Conservation (phyloP, 2,329 filamentous ascomycete species). For the Hypoxylon sp. region DNA sequence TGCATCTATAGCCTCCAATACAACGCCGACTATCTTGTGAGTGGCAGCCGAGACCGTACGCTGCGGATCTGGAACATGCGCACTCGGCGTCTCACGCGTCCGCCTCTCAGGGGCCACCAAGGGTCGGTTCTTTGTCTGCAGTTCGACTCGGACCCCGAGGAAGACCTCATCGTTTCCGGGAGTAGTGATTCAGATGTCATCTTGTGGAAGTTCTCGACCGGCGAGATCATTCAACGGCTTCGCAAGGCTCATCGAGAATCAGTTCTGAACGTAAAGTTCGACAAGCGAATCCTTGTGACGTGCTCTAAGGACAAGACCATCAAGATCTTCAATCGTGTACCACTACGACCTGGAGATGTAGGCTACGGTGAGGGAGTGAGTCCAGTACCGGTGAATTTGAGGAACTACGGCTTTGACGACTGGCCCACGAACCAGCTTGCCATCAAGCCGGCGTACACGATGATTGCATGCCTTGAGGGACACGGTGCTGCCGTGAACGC, state of each 20-base stretch:
- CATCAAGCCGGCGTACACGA: conserved; percentile 70
- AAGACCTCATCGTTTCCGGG: conserved; percentile 94
- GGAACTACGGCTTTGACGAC: conserved; percentile 62
- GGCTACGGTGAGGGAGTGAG: conserved; percentile 63
- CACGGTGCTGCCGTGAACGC: conserved; percentile 95
- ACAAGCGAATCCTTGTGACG: conserved; percentile 89
- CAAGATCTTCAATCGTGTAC: conserved; percentile 89
- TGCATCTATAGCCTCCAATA: conserved; percentile 97
- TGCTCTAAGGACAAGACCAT: conserved; percentile 98
- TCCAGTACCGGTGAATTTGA: conserved; percentile 60
- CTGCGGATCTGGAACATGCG: conserved; percentile 91
- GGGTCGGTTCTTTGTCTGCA: conserved; percentile 95
- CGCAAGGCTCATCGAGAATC: conserved; percentile 84
- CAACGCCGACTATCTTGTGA: conserved; percentile 84
- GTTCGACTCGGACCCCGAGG: conserved; percentile 85
- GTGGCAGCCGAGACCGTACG: conserved; percentile 87
- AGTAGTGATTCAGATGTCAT: conserved; percentile 93
- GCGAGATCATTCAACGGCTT: conserved; percentile 79
- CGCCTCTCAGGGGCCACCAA: conserved; percentile 77
- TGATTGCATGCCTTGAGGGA: conserved; percentile 81
- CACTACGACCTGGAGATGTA: conserved; percentile 67
- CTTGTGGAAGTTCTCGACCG: conserved; percentile 92
- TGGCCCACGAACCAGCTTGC: conserved; percentile 56
- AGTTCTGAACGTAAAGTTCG: conserved; percentile 91
- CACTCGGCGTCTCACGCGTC: conserved; percentile 76